These are phyloP conservation scores for Macroventuria anomochaeta DNA, from an alignment of 2,329 filamentous ascomycete species.

Conservation along the genomic window DNA sequence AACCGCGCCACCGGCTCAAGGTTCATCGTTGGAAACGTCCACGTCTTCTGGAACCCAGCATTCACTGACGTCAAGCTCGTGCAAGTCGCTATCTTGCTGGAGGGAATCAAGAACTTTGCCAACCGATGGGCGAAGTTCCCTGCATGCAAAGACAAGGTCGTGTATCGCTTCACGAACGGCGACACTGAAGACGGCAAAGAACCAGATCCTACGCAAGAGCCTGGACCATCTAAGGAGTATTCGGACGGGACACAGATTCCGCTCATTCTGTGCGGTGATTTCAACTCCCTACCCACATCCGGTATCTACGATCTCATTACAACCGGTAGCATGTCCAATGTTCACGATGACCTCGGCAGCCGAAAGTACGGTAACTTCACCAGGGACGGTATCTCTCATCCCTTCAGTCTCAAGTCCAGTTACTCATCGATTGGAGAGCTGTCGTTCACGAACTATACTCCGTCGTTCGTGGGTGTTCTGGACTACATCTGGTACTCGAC, in stretches of 20 bases:
- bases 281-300: conserved; percentile 88
- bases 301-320: conserved; percentile 91
- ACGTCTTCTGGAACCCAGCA: conserved; percentile 92
- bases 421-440: conserved; percentile 86
- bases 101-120: conserved; percentile 83
- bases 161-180: conserved; percentile 56
- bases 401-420: conserved; percentile 89
- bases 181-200: conserved; percentile 57
- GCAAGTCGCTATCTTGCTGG: conserved; percentile 94
- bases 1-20: conserved; percentile 89
- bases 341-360: conserved; percentile 79
- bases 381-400: conserved; percentile 88
- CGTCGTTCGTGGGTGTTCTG: conserved; percentile 88
- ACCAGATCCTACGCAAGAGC: conserved; percentile 65
- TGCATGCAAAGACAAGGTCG: conserved; percentile 78
- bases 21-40: conserved; percentile 90
- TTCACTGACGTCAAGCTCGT: conserved; percentile 95
- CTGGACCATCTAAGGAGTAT: conserved; percentile 86
- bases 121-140: conserved; percentile 84
- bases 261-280: conserved; percentile 89
- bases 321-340: conserved; percentile 76
- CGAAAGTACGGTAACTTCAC: conserved; percentile 94
- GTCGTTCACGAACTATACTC: conserved; percentile 95
- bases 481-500: conserved; percentile 99
- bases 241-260: conserved; percentile 85